Base-by-base conservation (phyloP, 257 asterid species). In the Asclepias syriaca region DNA sequence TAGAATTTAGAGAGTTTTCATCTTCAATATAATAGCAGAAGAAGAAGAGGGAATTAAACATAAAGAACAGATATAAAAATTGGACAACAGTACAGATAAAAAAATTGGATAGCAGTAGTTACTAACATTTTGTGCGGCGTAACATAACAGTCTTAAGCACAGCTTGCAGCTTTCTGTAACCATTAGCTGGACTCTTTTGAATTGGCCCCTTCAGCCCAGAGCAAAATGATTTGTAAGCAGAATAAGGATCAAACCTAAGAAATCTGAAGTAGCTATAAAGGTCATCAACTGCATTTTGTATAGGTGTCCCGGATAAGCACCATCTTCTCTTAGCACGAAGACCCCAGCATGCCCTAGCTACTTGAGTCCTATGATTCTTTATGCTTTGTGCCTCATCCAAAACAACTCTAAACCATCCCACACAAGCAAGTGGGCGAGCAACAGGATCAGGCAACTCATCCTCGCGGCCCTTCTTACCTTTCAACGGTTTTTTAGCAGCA, bases 261-360 rank as follows among this genome's bases (percentile, higher is more conserved):
- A 95, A 95, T 81, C 99, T 90, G 80, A 95, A 95, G 79, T 95
- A 92, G 85, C 99, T 95, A 77, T 92, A 95, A 68, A 92, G 95
- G 83, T 95, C 99, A 67, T 95, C 98, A 43, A 95, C 82, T 53
- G 98, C 85, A 76, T 95, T 95, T 80, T 92, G 98, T 78, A 95
- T 90, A 18, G 99, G 99, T n/a, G 99, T 95, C 80, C 99, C 99
- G 0, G 98, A 95, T 58, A 95, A 88, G 80, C 99, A 95, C 99
- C 99, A 95, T 70, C 99, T 86, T 22, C 97, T 95, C 83, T 95
- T 95, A 72, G 99, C 98, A 67, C 98, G 98, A 65, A 95, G 98
- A 77, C 98, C 99, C 98, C 99, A 95, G 79, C 99, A 95, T 66
- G 99, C 97, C 88, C 99, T 87, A 69, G 99, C 98, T 19, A 82